Base-by-base conservation (phyloP, 192 early-diverging fungal genomes). In the Coemansia sp. region DNA sequence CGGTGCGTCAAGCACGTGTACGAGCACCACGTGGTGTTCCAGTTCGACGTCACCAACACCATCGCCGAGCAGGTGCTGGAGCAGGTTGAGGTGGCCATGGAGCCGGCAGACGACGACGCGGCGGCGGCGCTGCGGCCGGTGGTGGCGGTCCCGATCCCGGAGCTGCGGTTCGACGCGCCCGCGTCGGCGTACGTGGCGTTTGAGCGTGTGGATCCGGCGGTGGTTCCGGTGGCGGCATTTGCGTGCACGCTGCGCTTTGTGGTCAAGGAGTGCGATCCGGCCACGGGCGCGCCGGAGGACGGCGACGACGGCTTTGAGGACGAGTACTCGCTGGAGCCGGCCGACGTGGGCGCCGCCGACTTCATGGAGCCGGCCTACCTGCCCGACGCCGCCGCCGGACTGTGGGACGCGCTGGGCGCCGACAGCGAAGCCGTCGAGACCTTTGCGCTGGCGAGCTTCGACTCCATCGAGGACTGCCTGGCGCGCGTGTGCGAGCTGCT, bases 31-130 rank as follows among this genome's bases (percentile, higher is more conserved):
- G 56, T 99, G 53, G 90, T 99, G 8, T 95, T 97, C 80, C 92
- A 99, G 85, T 97, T 97, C 69, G 85, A 91, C 52, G 86, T 91
- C 64, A 85, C 79, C 49, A 99, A 99, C 79, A 99, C 97, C 6
- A 81, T 99, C 27, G 88, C 93, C 60, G 94, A 97, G 63, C 87
- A 84, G 31, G 69, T 95, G 32, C 76, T 97, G 51, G 97, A 96
- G 77, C 90, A 95, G 68, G 92, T 91, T 1, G 80, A 80, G 37
- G 85, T 97, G 41, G 77, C 83, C 2, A 93, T 97, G 90, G 85
- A 87, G 57, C 80, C 86, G 5, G 86, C 83, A 36, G 81, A 81
- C 42, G 69, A 66, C 30, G 77, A 69, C n/a, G 83, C 79, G 15
- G 60, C 63, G 14, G 15, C 4, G 30, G 58, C 70, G 54, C 58